Conservation (phyloP, 129 eudicot species). For the Artemisia tridentata region DNA sequence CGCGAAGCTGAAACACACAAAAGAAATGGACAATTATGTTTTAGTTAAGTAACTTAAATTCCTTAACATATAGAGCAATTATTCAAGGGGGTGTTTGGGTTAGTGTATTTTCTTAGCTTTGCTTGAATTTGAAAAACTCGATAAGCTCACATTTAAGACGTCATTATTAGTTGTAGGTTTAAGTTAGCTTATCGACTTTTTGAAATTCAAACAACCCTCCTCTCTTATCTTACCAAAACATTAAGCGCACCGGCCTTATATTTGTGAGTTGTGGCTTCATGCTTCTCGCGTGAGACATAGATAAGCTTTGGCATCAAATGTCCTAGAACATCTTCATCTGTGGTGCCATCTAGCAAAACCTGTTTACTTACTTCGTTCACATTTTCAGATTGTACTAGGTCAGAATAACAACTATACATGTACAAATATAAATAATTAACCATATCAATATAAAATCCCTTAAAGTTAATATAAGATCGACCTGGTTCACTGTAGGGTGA, state of each 20-base stretch:
- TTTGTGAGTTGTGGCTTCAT: slow-evolving; percentile 31
- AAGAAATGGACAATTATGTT: not conserved
- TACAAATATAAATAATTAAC: too few species aligned
- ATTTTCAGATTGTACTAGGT: too few species aligned
- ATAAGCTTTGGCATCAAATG: slow-evolving; percentile 43
- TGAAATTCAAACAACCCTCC: too few species aligned
- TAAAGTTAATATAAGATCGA: not conserved
- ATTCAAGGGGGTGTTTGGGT: too few species aligned
- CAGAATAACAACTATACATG: too few species aligned
- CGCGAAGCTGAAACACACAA: slow-evolving; percentile 51
- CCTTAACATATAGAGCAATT: not conserved
- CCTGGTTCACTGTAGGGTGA: slow-evolving; percentile 52
- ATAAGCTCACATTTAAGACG: too few species aligned
- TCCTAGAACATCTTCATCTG: slow-evolving; percentile 22
- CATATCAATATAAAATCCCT: not conserved
- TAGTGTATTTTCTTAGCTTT: too few species aligned
- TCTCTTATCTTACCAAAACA: slow-evolving; percentile 31
- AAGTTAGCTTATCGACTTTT: too few species aligned
- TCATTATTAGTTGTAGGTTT: too few species aligned
- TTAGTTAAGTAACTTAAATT: not conserved
- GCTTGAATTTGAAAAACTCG: too few species aligned
- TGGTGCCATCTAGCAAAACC: slow-evolving; percentile 37
- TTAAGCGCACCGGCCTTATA: slow-evolving; percentile 63
- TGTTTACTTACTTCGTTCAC: not conserved
- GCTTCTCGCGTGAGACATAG: slow-evolving; percentile 49